Evolutionary conservation across 2,329 filamentous ascomycete genomes (phyloP).

Genomic region (Monilinia fructicola): DNA sequence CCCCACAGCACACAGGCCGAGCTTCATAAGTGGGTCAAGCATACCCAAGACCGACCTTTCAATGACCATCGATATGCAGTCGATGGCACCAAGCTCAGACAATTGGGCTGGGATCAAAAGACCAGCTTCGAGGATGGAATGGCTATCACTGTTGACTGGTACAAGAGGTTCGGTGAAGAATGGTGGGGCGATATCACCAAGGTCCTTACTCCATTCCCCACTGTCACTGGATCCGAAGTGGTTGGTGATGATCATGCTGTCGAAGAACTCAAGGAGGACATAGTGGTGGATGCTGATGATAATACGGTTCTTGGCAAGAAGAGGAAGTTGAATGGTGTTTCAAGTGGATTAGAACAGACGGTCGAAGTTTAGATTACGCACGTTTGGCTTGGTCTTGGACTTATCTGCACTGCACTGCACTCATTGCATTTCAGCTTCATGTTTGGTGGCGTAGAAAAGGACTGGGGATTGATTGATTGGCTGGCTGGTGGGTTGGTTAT

Average conservation of each 20-base stretch:
- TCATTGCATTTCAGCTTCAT: conserved; percentile 15
- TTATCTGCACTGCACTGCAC: conserved; percentile 2
- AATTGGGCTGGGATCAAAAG: conserved; percentile 69
- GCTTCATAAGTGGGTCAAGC: conserved; percentile 65
- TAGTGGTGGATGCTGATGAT: conserved; percentile 32
- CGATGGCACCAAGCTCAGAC: conserved; percentile 65
- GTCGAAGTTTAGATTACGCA: conserved; percentile 8
- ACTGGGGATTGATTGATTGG: neutral
- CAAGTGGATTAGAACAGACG: neutral
- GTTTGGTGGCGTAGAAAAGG: conserved; percentile 16
- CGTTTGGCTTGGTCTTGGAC: neutral
- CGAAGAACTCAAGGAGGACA: conserved; percentile 38
- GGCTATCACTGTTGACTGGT: conserved; percentile 67
- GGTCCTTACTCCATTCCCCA: conserved; percentile 66
- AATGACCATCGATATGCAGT: conserved; percentile 74
- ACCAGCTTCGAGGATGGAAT: conserved; percentile 64
- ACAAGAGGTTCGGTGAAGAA: conserved; percentile 60
- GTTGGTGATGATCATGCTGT: conserved; percentile 43
- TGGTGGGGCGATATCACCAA: conserved; percentile 74
- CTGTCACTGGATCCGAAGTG: conserved; percentile 56
- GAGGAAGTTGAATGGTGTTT: conserved; percentile 17
- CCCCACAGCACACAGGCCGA: conserved; percentile 51
- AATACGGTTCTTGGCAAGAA: conserved; percentile 37
- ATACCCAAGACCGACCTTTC: conserved; percentile 76
- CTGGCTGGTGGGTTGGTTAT: neutral